A percentile compares a stretch with the other conserved stretches of the same genome.
Evolutionary conservation across 768 basidiomycete genomes (phyloP).

Genomic region (Goffeauzyma gilvescens): DNA sequence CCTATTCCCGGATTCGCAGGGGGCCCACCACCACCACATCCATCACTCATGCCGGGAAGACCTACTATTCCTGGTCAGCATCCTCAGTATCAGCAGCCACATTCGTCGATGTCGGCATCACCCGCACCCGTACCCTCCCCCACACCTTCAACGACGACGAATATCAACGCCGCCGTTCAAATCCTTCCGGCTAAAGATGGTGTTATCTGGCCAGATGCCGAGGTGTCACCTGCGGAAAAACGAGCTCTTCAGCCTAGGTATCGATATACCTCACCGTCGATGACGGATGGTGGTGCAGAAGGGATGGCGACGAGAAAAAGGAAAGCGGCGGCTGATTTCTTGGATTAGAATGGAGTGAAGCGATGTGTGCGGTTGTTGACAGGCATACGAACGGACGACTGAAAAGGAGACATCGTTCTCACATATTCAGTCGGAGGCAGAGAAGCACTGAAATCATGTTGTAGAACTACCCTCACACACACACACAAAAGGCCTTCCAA

Average conservation of each 20-base stretch:
- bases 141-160: background rate
- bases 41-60: too few relatives aligned
- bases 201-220: slow-evolving; percentile 30
- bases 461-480: too few relatives aligned
- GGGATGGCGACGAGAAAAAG: slow-evolving; percentile 19
- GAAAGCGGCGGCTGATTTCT: slow-evolving; percentile 44
- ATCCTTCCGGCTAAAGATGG: slow-evolving; percentile 28
- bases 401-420: too few relatives aligned
- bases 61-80: background rate
- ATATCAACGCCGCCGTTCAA: slow-evolving; percentile 1
- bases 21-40: too few relatives aligned
- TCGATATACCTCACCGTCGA: slow-evolving; percentile 23
- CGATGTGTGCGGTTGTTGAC: background rate
- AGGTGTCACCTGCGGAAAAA: slow-evolving; percentile 27
- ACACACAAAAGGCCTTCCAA: too few relatives aligned
- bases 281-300: slow-evolving; percentile 2
- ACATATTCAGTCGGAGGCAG: too few relatives aligned
- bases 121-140: background rate
- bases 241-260: slow-evolving; percentile 27
- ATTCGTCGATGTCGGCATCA: too few relatives aligned
- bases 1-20: too few relatives aligned
- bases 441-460: too few relatives aligned
- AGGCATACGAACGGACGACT: too few relatives aligned
- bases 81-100: too few relatives aligned
- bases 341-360: slow-evolving; percentile 28